Conservation (phyloP, 139 green algal species). For the Haematococcus lacustris region DNA sequence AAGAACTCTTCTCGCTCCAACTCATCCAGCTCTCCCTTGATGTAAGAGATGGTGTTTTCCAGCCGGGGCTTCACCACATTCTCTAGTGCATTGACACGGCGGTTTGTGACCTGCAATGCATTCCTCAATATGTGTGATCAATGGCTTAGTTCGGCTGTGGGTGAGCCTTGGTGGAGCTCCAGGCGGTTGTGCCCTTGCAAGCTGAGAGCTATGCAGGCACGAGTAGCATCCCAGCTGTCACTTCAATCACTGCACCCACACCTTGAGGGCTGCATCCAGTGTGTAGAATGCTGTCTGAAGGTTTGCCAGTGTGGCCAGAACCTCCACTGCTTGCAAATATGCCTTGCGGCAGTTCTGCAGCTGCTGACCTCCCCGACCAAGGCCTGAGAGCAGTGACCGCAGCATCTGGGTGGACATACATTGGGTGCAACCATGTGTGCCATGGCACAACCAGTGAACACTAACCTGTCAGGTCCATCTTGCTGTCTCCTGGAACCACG, state of each 20-base stretch:
- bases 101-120: no score
- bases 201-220: no score
- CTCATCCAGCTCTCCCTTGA: slow-evolving; percentile 99
- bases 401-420: not conserved
- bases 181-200: no score
- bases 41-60: slow-evolving; percentile 98
- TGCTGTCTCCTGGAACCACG: slow-evolving; percentile 57
- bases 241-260: not conserved
- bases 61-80: slow-evolving; percentile 95
- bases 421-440: not conserved
- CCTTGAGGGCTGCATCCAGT: slow-evolving; percentile 92
- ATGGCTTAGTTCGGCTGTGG: no score
- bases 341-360: slow-evolving; percentile 79
- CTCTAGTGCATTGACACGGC: slow-evolving; percentile 96
- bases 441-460: not conserved
- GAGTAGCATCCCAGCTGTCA: not conserved
- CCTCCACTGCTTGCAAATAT: slow-evolving; percentile 73
- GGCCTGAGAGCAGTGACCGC: slow-evolving; percentile 39
- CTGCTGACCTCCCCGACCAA: slow-evolving; percentile 89
- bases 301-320: slow-evolving; percentile 91
- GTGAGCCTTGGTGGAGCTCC: no score
- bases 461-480: slow-evolving; percentile 75
- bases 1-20: slow-evolving; percentile 99
- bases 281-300: slow-evolving; percentile 97
- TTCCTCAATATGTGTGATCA: no score